These are phyloP conservation scores for Nakaseomyces glabratus DNA, from an alignment of 1,139 yeast genomes.

Conservation along the genomic window DNA sequence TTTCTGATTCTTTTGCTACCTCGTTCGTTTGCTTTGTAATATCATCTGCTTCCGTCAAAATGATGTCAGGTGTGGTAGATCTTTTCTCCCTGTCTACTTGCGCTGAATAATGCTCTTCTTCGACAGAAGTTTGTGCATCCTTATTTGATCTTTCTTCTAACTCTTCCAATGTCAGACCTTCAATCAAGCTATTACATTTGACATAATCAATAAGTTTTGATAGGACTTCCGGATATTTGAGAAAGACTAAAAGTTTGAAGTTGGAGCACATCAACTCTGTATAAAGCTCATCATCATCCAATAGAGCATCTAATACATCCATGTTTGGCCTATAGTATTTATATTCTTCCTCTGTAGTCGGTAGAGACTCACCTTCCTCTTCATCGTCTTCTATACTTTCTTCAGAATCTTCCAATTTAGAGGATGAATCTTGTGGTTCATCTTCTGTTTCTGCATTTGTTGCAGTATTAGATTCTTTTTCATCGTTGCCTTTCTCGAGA, in stretches of 20 bases:
- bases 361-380: constrained; percentile 20
- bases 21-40: constrained; percentile 6
- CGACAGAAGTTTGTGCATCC: constrained; percentile 20
- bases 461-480: constrained; percentile 10
- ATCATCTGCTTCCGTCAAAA: constrained; percentile 10
- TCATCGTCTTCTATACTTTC: constrained; percentile 21
- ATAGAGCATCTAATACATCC: constrained; percentile 49
- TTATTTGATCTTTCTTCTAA: constrained; percentile 10
- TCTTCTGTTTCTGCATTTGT: constrained; percentile 13
- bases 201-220: constrained; percentile 59
- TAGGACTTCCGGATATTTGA: constrained; percentile 65
- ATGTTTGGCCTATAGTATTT: constrained; percentile 32
- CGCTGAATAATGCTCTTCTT: constrained; percentile 20
- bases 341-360: constrained; percentile 28
- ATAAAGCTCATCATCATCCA: constrained; percentile 79
- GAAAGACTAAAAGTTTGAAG: constrained; percentile 68
- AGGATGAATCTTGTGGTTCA: constrained; percentile 6
- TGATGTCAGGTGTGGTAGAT: constrained; percentile 1
- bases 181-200: constrained; percentile 30
- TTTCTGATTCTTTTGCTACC: constrained; percentile 12
- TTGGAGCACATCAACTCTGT: constrained; percentile 81
- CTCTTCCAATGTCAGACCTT: constrained; percentile 25
- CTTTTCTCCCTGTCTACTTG: constrained; percentile 32
- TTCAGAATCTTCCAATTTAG: constrained; percentile 7
- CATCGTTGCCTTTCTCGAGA: constrained; percentile 15